Evolutionary conservation across 139 green algal species (phyloP).

Genomic region (Coelastrella sp.): DNA sequence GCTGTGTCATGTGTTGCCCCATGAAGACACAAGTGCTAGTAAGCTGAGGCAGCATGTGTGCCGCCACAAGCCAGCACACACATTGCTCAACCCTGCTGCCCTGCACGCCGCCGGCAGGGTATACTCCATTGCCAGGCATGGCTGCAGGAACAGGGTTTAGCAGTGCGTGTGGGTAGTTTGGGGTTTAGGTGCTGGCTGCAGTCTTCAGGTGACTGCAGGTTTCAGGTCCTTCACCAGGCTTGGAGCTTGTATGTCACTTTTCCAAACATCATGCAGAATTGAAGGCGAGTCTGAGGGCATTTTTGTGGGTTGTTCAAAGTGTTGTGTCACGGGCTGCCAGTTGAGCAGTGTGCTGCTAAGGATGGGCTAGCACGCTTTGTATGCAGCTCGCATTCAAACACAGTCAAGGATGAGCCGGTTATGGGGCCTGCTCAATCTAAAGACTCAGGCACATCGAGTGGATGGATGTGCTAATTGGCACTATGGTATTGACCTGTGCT

Average conservation of each 20-base stretch:
- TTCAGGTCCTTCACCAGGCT: neutral
- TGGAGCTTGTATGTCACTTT: neutral
- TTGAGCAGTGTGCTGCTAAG: too few species aligned
- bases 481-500: too few species aligned
- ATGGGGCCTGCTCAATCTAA: too few species aligned
- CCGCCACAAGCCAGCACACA: constrained; percentile 2
- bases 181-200: constrained; percentile 7
- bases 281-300: constrained; percentile 59
- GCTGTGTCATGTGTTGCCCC: neutral
- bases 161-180: neutral
- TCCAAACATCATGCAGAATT: constrained; percentile 44
- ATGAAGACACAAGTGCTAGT: constrained; percentile 53
- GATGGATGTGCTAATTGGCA: too few species aligned
- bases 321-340: too few species aligned
- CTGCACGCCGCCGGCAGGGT: constrained; percentile 9
- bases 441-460: too few species aligned
- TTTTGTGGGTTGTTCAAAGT: neutral
- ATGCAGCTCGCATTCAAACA: too few species aligned
- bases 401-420: too few species aligned
- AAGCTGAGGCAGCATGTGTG: constrained; percentile 45
- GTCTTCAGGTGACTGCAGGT: constrained; percentile 2
- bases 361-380: too few species aligned
- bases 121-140: neutral
- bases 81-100: neutral
- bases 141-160: constrained; percentile 1